Evolutionary conservation across 192 early-diverging fungal species (phyloP).

Genomic region (Lobosporangium transversale): DNA sequence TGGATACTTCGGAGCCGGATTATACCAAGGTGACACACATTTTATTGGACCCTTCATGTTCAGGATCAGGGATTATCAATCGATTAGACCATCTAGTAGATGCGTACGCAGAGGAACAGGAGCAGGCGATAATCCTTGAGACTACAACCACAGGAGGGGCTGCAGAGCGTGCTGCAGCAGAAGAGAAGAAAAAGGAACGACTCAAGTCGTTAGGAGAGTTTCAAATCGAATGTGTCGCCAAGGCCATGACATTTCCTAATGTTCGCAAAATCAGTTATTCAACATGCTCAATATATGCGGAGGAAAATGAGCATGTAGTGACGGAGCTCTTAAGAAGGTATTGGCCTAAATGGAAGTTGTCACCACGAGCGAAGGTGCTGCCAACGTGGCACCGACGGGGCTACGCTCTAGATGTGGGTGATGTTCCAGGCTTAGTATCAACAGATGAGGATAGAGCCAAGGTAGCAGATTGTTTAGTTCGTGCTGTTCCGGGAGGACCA

Average conservation of each 20-base stretch:
- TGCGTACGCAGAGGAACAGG: conserved; percentile 57
- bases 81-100: conserved; percentile 89
- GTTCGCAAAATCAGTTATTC: conserved; percentile 93
- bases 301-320: conserved; percentile 98
- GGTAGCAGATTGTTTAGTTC: conserved; percentile 62
- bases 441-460: conserved; percentile 37
- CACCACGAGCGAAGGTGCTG: conserved; percentile 69
- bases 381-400: conserved; percentile 87
- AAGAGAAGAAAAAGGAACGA: conserved; percentile 63
- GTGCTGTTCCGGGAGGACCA: conserved; percentile 76
- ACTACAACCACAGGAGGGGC: conserved; percentile 50
- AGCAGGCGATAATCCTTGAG: conserved; percentile 34
- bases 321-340: conserved; percentile 67
- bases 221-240: conserved; percentile 80
- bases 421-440: conserved; percentile 50
- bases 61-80: conserved; percentile 93
- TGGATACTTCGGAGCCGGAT: conserved; percentile 71
- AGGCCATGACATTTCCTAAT: conserved; percentile 87
- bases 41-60: conserved; percentile 95
- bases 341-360: conserved; percentile 60
- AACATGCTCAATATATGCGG: conserved; percentile 92
- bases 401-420: conserved; percentile 58
- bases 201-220: conserved; percentile 85
- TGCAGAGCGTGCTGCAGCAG: conserved; percentile 28
- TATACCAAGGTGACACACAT: conserved; percentile 86